Conservation (phyloP, 1,284 basidiomycete species). For the Taiwanofungus camphoratus region DNA sequence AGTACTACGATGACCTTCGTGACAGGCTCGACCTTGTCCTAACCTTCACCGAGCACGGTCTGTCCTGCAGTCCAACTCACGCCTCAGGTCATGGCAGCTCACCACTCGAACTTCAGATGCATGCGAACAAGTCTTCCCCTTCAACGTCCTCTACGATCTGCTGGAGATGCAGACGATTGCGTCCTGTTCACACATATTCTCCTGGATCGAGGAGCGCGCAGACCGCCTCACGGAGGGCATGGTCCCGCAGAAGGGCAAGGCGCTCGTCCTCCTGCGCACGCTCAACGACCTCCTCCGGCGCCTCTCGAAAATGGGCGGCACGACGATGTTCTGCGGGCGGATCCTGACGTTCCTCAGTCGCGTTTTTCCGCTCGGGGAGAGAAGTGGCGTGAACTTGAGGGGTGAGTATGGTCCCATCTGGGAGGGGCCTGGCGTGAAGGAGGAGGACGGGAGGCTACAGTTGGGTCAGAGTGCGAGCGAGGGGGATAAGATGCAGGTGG, state of each 20-base stretch:
- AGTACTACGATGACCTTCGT: conserved; percentile 58
- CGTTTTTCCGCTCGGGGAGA: conserved; percentile 83
- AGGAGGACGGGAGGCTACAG: conserved; percentile 23
- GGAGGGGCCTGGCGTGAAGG: conserved; percentile 52
- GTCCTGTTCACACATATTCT: conserved; percentile 79
- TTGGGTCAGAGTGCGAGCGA: conserved; percentile 12
- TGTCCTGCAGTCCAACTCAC: conserved; percentile 19
- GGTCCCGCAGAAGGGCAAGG: conserved; percentile 82
- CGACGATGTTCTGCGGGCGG: conserved; percentile 82
- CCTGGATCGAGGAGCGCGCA: conserved; percentile 74
- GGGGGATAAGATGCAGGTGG: conserved; percentile 34
- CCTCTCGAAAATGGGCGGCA: conserved; percentile 76
- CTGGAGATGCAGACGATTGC: conserved; percentile 77
- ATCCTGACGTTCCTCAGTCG: conserved; percentile 82
- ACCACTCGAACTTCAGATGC: conserved; percentile 34
- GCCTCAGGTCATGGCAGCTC: conserved; percentile 11
- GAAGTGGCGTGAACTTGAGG: conserved; percentile 85
- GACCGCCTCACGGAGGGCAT: conserved; percentile 64
- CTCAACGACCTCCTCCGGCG: conserved; percentile 84
- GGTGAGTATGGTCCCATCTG: conserved; percentile 82
- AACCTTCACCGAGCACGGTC: conserved; percentile 69
- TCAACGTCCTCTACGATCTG: conserved; percentile 67
- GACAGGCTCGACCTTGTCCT: conserved; percentile 66
- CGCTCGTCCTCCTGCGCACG: conserved; percentile 75
- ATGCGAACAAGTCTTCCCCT: conserved; percentile 49